Percentiles rank a stretch among this genome's conserved stretches.
Conservation (phyloP, 345 rosid genomes). For the Pelargonium nanum region DNA sequence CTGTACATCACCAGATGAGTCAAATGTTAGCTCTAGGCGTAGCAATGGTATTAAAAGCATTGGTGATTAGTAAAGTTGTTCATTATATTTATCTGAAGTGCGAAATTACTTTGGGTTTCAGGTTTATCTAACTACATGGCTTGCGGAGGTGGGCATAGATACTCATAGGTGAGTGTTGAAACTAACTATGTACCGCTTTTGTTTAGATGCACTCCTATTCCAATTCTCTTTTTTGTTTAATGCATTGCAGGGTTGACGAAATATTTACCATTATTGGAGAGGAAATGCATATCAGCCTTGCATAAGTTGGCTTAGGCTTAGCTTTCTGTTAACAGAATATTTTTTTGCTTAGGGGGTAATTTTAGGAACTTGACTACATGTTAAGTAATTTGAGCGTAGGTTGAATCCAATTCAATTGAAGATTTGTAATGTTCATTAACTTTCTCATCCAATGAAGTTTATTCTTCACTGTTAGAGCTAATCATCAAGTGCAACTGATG, state of each 20-base stretch:
- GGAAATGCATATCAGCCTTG: conserved; percentile 44
- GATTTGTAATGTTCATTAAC: too few species aligned
- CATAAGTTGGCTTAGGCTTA: too few species aligned
- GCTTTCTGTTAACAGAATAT: too few species aligned
- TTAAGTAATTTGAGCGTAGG: too few species aligned
- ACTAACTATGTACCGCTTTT: neutral
- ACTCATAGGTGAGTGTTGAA: conserved; percentile 38
- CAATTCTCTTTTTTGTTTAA: neutral
- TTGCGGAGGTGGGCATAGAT: conserved; percentile 63
- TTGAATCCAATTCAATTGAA: too few species aligned
- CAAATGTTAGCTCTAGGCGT: neutral
- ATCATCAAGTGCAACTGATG: too few species aligned
- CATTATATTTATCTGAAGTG: neutral
- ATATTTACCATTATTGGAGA: conserved; percentile 52
- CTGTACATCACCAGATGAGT: too few species aligned
- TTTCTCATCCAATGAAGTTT: too few species aligned
- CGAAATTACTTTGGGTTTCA: conserved; percentile 17
- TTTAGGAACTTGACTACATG: too few species aligned
- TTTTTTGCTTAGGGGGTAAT: too few species aligned
- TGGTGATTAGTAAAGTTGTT: too few species aligned
- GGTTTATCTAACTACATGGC: conserved; percentile 75
- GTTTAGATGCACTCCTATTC: neutral
- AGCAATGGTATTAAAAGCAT: neutral
- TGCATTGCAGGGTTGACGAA: conserved; percentile 43
- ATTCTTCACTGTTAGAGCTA: too few species aligned